A percentile compares a stretch with the other conserved stretches of the same genome.
These are phyloP conservation scores for Aspergillus incahuasiensis DNA, from an alignment of 495 filamentous ascomycete species.

Conservation along the genomic window DNA sequence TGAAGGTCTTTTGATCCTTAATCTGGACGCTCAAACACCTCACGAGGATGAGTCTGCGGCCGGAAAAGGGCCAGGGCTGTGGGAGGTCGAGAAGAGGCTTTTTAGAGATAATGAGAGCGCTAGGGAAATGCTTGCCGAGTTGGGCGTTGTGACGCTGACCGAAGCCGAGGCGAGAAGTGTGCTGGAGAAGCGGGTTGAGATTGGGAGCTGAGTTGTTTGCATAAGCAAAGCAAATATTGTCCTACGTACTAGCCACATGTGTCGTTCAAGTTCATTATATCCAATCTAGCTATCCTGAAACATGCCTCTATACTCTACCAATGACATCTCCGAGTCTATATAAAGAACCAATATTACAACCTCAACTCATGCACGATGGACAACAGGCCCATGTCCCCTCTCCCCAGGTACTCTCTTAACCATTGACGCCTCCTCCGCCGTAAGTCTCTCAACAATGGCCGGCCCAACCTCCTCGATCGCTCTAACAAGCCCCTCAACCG, in stretches of 20 bases:
- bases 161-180: conserved; percentile 73
- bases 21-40: conserved; percentile 49
- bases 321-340: neutral
- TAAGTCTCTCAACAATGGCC: conserved; percentile 39
- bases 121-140: conserved; percentile 64
- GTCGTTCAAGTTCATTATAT: neutral
- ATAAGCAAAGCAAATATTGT: too few species aligned
- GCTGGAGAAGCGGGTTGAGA: conserved; percentile 73
- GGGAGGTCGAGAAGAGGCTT: conserved; percentile 68
- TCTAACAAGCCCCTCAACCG: conserved; percentile 70
- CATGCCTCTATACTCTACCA: neutral
- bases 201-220: conserved; percentile 30
- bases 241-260: neutral
- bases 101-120: conserved; percentile 80
- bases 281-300: neutral
- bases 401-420: conserved; percentile 25
- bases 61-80: conserved; percentile 46
- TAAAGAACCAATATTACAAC: neutral
- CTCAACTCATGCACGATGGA: conserved; percentile 15
- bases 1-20: conserved; percentile 66
- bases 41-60: conserved; percentile 17
- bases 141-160: conserved; percentile 57
- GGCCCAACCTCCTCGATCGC: conserved; percentile 65
- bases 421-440: conserved; percentile 13
- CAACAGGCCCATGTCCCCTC: conserved; percentile 34